Base-by-base conservation (phyloP, 2,329 filamentous ascomycete genomes). In the Coniochaeta ligniaria region DNA sequence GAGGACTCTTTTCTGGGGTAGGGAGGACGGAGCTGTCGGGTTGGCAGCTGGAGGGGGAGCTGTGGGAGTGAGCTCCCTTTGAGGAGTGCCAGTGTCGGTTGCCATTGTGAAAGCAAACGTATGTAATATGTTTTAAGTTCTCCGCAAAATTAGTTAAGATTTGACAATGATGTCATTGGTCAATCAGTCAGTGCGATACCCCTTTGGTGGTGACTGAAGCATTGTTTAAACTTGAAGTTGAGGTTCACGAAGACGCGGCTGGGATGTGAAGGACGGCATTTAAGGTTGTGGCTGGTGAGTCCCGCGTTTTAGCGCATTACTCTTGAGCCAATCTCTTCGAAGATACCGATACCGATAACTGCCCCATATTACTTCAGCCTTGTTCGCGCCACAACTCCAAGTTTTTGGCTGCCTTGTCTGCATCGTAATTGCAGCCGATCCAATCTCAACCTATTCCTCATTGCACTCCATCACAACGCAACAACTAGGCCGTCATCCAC, bases 1-100 rank as follows among this genome's bases (percentile, higher is more conserved):
- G 33, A 89, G 78, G 24, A 79, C 76, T 62, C 87, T 85, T 68
- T 90, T 90, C 69, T 88, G 82, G 3, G 86, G 84, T 26, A 88
- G 75, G 11, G 79, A 79, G 12, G 20, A 26, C 8, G 60, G n/a
- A n/a, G 58, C 16, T n/a, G 47, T 28, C 6, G 47, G 47, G 26
- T 52, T 52, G 6, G 47, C 47, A 31, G 47, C 47, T 28, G 63
- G 26, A 12, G 55, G 24, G 11, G 50, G 8, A 16, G 59, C 60
- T 5, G 65, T 65, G 31, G 66, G 66, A 5, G 66, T 65, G 38
- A 58, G 47, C 61, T 70, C 66, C 63, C 66, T 59, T 50, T 66
- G 63, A 36, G 68, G 67, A 35, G 65, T 66, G 17, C 59, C 52
- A 8, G 58, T 58, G 35, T 65, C 65, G 20, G 65, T 65, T 16